Conservation (phyloP, 148 eudicot genomes). For the Vaccinium vitisidaea region DNA sequence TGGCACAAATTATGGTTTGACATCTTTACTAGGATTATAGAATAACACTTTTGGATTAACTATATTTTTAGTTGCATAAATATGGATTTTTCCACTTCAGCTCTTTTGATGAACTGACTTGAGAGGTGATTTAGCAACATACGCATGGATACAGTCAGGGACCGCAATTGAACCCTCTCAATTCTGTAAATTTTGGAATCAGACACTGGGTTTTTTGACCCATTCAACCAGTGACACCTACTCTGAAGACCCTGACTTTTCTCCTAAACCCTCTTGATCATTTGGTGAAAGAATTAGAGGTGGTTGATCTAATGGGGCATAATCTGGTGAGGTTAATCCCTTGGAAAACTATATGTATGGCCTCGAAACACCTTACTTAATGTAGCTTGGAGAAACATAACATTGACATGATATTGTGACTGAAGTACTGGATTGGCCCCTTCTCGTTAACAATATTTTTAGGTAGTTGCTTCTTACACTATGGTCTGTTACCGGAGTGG, state of each 20-base stretch:
- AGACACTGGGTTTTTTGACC: neutral
- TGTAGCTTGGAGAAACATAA: neutral
- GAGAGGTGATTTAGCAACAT: too few relatives aligned
- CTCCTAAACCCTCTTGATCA: neutral
- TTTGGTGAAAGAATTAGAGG: neutral
- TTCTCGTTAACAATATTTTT: neutral
- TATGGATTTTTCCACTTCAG: too few relatives aligned
- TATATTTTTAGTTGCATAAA: neutral
- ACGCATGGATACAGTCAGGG: neutral
- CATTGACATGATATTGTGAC: neutral
- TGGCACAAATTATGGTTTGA: neutral
- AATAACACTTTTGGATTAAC: neutral
- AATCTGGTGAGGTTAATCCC: neutral
- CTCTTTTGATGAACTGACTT: too few relatives aligned
- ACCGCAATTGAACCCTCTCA: neutral
- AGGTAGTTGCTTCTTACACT: neutral
- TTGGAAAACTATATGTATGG: neutral
- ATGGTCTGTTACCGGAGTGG: neutral
- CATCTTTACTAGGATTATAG: neutral
- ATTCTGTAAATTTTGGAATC: neutral
- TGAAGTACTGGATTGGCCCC: conserved; percentile 53
- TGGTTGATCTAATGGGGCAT: neutral
- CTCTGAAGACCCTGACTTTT: neutral
- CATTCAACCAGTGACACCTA: neutral
- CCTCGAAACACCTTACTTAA: neutral